These are phyloP conservation scores for Zancudomyces culisetae DNA, from an alignment of 371 early-diverging fungal species.

Conservation along the genomic window DNA sequence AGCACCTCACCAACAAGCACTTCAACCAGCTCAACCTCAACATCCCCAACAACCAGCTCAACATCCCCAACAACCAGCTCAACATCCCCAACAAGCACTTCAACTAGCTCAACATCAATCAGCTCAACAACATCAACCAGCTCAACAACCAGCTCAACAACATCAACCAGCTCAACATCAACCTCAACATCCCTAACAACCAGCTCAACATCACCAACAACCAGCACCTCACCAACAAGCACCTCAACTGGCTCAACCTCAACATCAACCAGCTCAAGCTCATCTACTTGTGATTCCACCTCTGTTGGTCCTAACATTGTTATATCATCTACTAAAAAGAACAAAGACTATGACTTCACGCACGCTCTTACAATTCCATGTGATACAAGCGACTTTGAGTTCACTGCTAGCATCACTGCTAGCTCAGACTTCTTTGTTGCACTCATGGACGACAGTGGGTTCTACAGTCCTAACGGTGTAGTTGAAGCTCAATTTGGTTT, in stretches of 20 bases:
- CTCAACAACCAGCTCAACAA: not conserved
- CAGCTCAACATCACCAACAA: conserved; percentile 4
- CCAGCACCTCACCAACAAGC: conserved; percentile 13
- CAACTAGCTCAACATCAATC: conserved; percentile 6
- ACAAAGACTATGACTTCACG: too few relatives aligned
- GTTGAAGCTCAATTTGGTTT: too few relatives aligned
- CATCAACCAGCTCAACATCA: conserved; percentile 5
- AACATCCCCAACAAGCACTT: conserved; percentile 5
- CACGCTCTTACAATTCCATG: too few relatives aligned
- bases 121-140: conserved; percentile 2
- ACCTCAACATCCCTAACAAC: conserved; percentile 6
- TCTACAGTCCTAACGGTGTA: too few relatives aligned
- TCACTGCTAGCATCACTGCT: too few relatives aligned
- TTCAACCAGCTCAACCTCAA: conserved; percentile 10
- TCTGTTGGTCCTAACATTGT: too few relatives aligned
- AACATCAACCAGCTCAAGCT: not conserved
- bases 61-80: conserved; percentile 6
- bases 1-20: conserved; percentile 5
- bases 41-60: conserved; percentile 6
- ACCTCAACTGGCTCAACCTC: conserved; percentile 5
- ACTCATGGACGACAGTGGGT: too few relatives aligned
- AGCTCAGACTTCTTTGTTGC: too few relatives aligned
- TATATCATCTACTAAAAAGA: too few relatives aligned
- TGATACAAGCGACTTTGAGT: too few relatives aligned
- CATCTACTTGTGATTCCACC: not conserved